Conservation (phyloP, 305 asterid genomes). For the Euphrasia arctica region DNA sequence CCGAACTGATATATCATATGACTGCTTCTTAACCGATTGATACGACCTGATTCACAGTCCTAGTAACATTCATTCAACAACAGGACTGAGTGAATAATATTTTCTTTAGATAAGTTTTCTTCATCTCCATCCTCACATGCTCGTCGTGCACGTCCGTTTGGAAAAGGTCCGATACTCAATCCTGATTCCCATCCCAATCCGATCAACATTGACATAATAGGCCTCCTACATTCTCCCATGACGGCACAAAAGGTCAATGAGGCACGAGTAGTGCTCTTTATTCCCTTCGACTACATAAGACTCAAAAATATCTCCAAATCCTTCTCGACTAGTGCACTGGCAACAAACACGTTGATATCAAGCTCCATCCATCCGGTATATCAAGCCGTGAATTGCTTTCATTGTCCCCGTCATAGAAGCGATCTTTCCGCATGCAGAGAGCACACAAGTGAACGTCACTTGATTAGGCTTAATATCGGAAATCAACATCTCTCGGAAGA, state of each 20-base stretch:
- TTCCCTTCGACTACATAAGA: conserved; percentile 36
- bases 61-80: no score
- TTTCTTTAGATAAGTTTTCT: conserved; percentile 25
- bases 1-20: no score
- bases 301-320: conserved; percentile 55
- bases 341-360: conserved; percentile 45
- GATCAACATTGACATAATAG: conserved; percentile 34
- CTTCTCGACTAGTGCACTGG: conserved; percentile 55
- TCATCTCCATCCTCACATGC: conserved; percentile 36
- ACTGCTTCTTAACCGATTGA: no score
- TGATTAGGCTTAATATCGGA: conserved; percentile 55
- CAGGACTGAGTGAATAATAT: no score
- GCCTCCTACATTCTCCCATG: conserved; percentile 65
- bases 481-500: conserved; percentile 42
- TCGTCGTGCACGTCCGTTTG: conserved; percentile 55
- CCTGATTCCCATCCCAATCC: conserved; percentile 36
- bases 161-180: conserved; percentile 59
- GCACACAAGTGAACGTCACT: conserved; percentile 55
- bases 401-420: conserved; percentile 37
- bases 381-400: conserved; percentile 56
- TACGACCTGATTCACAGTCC: no score
- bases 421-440: conserved; percentile 51
- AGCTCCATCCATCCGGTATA: conserved; percentile 42
- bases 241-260: conserved; percentile 61
- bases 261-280: conserved; percentile 55